These are phyloP conservation scores for Limnomonas spitsbergensis DNA, from an alignment of 139 green algal genomes.

Conservation along the genomic window DNA sequence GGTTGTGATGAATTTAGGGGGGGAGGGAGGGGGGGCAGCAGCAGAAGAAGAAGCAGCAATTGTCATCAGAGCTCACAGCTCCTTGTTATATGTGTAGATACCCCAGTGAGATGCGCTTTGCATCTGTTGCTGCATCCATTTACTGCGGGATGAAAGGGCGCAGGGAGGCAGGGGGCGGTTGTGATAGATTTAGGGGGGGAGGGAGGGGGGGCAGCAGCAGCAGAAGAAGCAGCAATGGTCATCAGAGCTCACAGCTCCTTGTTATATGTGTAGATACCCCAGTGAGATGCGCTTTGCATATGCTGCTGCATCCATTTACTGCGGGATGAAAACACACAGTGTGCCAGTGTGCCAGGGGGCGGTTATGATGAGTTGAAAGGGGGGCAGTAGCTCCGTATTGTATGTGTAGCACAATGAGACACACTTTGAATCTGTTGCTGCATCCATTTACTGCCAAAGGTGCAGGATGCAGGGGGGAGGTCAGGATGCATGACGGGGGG, in stretches of 20 bases:
- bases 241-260: too few relatives aligned
- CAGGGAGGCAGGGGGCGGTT: not conserved
- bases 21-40: too few relatives aligned
- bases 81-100: slow-evolving; percentile 59
- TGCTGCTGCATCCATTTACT: too few relatives aligned
- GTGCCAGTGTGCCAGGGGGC: too few relatives aligned
- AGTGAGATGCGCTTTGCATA: too few relatives aligned
- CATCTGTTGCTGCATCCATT: slow-evolving; percentile 60
- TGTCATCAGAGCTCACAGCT: slow-evolving; percentile 55
- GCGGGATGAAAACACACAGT: too few relatives aligned
- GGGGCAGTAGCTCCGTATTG: slow-evolving; percentile 59
- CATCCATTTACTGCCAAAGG: slow-evolving; percentile 48
- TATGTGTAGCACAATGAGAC: slow-evolving; percentile 57
- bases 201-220: not conserved
- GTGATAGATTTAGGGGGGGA: too few relatives aligned
- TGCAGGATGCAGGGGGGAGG: not conserved
- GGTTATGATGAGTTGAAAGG: too few relatives aligned
- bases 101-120: slow-evolving; percentile 50
- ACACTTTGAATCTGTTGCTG: slow-evolving; percentile 52
- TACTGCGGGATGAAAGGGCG: slow-evolving; percentile 28
- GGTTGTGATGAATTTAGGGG: too few relatives aligned
- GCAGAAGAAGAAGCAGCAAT: slow-evolving; percentile 49
- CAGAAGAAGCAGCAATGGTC: too few relatives aligned
- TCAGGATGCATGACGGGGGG: not conserved
- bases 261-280: too few relatives aligned